Evolutionary conservation across 352 stramenopile genomes (phyloP).

Genomic region (Phytophthora nicotianae): DNA sequence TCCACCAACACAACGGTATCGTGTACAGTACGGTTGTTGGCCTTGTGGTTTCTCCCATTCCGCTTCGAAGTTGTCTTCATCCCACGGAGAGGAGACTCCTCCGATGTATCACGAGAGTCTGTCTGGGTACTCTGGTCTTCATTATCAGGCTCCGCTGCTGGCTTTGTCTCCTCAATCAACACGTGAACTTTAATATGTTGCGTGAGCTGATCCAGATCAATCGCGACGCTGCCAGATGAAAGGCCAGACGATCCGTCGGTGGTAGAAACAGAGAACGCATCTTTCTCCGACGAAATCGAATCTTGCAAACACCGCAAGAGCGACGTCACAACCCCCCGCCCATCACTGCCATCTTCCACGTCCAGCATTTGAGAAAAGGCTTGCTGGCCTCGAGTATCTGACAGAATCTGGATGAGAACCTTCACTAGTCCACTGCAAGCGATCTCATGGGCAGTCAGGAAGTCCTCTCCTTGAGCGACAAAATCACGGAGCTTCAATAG

Average conservation of each 20-base stretch:
- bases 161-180: conserved; percentile 54
- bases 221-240: conserved; percentile 42
- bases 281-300: conserved; percentile 67
- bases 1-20: conserved; percentile 81
- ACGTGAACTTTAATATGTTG: conserved; percentile 82
- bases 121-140: conserved; percentile 24
- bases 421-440: conserved; percentile 59
- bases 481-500: conserved; percentile 37
- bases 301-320: conserved; percentile 59
- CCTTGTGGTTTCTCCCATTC: conserved; percentile 34
- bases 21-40: conserved; percentile 51
- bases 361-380: conserved; percentile 48
- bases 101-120: conserved; percentile 5
- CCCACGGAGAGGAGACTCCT: conserved; percentile 25
- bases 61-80: conserved; percentile 34
- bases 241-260: conserved; percentile 14
- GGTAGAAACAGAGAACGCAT: conserved; percentile 49
- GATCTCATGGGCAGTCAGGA: conserved; percentile 68
- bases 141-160: conserved; percentile 20
- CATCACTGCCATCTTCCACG: conserved; percentile 10
- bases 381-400: conserved; percentile 29
- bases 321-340: conserved; percentile 28
- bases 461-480: conserved; percentile 31
- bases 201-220: conserved; percentile 64
- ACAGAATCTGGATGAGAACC: conserved; percentile 43